phyloP scores from a whole-genome alignment of 31 red algal species.

The Asparagopsis taxiformis region DNA sequence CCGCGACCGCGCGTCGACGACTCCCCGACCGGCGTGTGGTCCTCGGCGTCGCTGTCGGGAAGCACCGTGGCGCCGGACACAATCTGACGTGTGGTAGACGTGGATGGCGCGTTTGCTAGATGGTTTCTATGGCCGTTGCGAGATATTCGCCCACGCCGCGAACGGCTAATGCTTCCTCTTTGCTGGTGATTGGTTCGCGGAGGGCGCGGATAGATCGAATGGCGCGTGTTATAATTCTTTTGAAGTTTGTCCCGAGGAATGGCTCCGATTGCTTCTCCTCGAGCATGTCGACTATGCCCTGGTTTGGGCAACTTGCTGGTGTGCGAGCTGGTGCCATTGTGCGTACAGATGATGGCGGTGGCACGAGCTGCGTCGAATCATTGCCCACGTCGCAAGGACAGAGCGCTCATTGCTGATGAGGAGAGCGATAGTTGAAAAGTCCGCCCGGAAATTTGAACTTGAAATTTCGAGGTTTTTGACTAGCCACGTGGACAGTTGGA shows the following conservation, averaged over 20 bases:
- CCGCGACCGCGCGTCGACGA: neutral
- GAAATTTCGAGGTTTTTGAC: too few species aligned
- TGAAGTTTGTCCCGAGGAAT: slow-evolving; percentile 3
- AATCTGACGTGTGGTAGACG: slow-evolving; percentile 3
- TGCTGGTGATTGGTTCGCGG: slow-evolving; percentile 9
- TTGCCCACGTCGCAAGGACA: too few species aligned
- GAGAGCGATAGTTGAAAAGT: too few species aligned
- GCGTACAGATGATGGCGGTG: too few species aligned
- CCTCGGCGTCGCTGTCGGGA: neutral
- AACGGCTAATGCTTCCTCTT: slow-evolving; percentile 22
- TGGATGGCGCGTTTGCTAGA: slow-evolving; percentile 7
- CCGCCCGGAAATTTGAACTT: too few species aligned
- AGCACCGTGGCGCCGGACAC: neutral
- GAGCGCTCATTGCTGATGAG: too few species aligned
- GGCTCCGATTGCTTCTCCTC: neutral
- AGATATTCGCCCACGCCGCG: slow-evolving; percentile 37
- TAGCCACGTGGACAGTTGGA: too few species aligned
- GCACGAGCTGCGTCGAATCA: too few species aligned
- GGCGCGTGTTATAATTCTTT: slow-evolving; percentile 10
- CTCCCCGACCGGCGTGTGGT: too few species aligned
- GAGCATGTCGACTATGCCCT: slow-evolving; percentile 31
- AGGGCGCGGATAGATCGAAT: slow-evolving; percentile 2
- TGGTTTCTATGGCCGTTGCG: slow-evolving; percentile 23
- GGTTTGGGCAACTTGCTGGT: slow-evolving; percentile 14
- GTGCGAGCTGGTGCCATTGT: too few species aligned